Evolutionary conservation across 306 rosid genomes (phyloP).

Genomic region (Pachyrhizus erosus): DNA sequence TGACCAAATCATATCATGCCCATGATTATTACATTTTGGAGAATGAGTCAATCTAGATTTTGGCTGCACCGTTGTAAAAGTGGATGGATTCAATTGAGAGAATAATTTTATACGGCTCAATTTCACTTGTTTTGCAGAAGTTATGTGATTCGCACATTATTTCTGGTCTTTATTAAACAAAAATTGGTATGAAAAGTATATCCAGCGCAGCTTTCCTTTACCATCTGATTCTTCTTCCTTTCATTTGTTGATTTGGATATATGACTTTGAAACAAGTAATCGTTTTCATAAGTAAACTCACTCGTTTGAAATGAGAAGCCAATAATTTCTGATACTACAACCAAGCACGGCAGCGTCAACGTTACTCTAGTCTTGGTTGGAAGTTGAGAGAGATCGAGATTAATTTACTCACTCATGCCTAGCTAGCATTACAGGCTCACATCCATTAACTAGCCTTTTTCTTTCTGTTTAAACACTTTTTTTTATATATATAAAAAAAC

Average conservation of each 20-base stretch:
- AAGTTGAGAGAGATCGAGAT: background rate
- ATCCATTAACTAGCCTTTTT: background rate
- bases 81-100: background rate
- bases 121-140: background rate
- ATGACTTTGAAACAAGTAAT: slow-evolving; percentile 6
- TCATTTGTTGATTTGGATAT: background rate
- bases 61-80: background rate
- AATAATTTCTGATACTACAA: background rate
- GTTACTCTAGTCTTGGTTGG: background rate
- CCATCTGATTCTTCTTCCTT: background rate
- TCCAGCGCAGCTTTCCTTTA: slow-evolving; percentile 46
- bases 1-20: background rate
- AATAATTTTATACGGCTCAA: background rate
- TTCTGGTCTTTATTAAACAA: background rate
- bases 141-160: background rate
- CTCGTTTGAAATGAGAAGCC: background rate
- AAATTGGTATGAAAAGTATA: slow-evolving; percentile 26
- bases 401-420: background rate
- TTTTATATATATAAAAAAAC: too few relatives aligned
- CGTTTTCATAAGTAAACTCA: background rate
- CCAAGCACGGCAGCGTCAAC: slow-evolving; percentile 23
- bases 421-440: background rate
- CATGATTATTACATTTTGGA: background rate
- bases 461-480: background rate
- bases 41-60: slow-evolving; percentile 22